Conservation (phyloP, 257 asterid species). For the Sherardia arvensis region DNA sequence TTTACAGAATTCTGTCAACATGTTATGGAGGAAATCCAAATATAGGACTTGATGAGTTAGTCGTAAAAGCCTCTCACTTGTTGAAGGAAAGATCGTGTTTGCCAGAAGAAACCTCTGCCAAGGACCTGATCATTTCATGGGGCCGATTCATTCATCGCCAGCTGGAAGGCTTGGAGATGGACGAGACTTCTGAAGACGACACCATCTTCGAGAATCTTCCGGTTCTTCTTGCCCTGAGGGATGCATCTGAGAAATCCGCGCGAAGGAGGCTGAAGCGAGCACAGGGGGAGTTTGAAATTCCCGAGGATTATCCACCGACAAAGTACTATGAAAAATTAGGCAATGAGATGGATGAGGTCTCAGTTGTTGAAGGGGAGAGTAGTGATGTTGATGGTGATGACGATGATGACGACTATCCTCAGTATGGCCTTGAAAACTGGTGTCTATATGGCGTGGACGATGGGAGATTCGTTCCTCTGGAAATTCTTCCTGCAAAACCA, state of each 20-base stretch:
- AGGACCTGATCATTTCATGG: slow-evolving; percentile 11
- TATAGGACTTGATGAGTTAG: slow-evolving; percentile 9
- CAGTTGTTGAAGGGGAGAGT: neutral
- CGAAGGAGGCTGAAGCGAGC: neutral
- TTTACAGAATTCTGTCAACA: slow-evolving; percentile 11
- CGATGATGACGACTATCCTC: slow-evolving; percentile 12
- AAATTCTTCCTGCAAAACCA: slow-evolving; percentile 6
- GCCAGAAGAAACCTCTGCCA: neutral
- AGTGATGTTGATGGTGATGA: slow-evolving; percentile 10
- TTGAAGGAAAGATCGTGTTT: neutral
- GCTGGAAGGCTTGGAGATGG: slow-evolving; percentile 15
- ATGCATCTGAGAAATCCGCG: slow-evolving; percentile 6
- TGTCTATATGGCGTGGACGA: slow-evolving; percentile 8
- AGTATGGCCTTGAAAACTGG: slow-evolving; percentile 11
- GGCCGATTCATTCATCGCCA: slow-evolving; percentile 15
- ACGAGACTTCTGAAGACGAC: slow-evolving; percentile 6
- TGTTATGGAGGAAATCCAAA: slow-evolving; percentile 13
- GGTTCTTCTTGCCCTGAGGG: slow-evolving; percentile 11
- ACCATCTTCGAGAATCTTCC: slow-evolving; percentile 16
- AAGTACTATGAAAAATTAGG: neutral
- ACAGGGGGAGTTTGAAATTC: slow-evolving; percentile 1
- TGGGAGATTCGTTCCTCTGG: slow-evolving; percentile 11
- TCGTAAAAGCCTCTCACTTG: neutral
- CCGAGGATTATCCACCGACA: slow-evolving; percentile 12
- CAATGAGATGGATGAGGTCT: slow-evolving; percentile 8